These are phyloP conservation scores for Pleurotus eryngii DNA, from an alignment of 768 basidiomycete genomes.

Conservation along the genomic window DNA sequence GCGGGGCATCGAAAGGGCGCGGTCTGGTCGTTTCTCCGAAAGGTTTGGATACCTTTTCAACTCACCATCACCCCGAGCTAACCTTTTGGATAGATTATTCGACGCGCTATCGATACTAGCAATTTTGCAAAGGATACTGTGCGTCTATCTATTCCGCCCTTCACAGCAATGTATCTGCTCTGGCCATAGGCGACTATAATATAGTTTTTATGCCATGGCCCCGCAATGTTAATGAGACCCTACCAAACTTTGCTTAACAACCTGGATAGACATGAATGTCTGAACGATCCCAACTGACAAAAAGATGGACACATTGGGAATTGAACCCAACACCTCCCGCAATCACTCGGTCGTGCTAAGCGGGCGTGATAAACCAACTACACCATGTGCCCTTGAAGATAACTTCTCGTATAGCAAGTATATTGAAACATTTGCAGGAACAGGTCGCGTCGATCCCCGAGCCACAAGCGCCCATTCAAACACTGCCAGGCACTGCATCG, in stretches of 20 bases:
- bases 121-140: neutral
- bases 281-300: neutral
- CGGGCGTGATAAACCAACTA: conserved; percentile 9
- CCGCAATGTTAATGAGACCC: too few relatives aligned
- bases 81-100: conserved; percentile 59
- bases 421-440: too few relatives aligned
- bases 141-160: neutral
- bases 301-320: conserved; percentile 7
- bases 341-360: neutral
- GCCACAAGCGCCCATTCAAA: too few relatives aligned
- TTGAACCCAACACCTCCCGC: conserved; percentile 9
- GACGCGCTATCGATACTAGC: conserved; percentile 73
- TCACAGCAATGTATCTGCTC: neutral
- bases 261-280: too few relatives aligned
- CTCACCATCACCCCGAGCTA: neutral
- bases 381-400: conserved; percentile 2
- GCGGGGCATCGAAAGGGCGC: conserved; percentile 95
- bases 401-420: too few relatives aligned
- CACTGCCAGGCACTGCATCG: too few relatives aligned
- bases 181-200: too few relatives aligned
- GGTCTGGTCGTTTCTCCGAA: conserved; percentile 97
- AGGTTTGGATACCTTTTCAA: conserved; percentile 41
- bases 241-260: too few relatives aligned
- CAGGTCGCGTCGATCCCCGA: too few relatives aligned
- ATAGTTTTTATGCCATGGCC: too few relatives aligned